Evolutionary conservation across 805 yeast species (phyloP), one percentile per base, ranked within the genome.

Genomic region (Zygosaccharomyces gambellarensis): DNA sequence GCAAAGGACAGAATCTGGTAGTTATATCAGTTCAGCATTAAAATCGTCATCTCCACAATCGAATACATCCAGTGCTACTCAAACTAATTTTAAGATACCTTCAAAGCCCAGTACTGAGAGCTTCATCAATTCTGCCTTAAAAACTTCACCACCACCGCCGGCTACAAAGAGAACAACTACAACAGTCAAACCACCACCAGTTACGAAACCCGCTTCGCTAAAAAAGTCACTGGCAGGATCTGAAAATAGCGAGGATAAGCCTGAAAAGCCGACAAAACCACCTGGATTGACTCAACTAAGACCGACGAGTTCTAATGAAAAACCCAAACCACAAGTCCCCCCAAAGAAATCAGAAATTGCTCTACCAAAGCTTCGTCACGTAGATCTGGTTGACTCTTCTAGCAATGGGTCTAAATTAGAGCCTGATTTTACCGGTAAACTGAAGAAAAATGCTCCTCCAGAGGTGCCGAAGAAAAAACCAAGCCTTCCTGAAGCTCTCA

Each of bases 51-150:
- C 22, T 14, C 36, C 45, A 8, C 25, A 42, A 21, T 30, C 45
- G 5, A 21, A 11, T 10, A 9, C 28, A 10, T 19, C 12, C 27
- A 19, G 25, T 21, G 38, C 9, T 8, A 30, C n/a, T 12, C 36
- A 11, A 5, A 42, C 19, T 11, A 42, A 30, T 19, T 42, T 42
- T 14, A 31, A 5, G 17, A 10, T 42, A 30, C 28, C 45, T 9
- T 30, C 45, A 29, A 42, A 30, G 11, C 36, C 45, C 10, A 30
- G 45, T 10, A 19, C 62, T 9, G 59, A 55, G 29, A 56, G 57
- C 43, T 61, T 61, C 25, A 59, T 61, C 29, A 50, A 49, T n/a
- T 60, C 65, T 19, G 59, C 61, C 4, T 22, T 60, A 19, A 54
- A 47, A 39, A 36, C 39, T n/a, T 21, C 45, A 23, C 25, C 50